Conservation (phyloP, 495 filamentous ascomycete genomes). For the Penicillium cataractarum region DNA sequence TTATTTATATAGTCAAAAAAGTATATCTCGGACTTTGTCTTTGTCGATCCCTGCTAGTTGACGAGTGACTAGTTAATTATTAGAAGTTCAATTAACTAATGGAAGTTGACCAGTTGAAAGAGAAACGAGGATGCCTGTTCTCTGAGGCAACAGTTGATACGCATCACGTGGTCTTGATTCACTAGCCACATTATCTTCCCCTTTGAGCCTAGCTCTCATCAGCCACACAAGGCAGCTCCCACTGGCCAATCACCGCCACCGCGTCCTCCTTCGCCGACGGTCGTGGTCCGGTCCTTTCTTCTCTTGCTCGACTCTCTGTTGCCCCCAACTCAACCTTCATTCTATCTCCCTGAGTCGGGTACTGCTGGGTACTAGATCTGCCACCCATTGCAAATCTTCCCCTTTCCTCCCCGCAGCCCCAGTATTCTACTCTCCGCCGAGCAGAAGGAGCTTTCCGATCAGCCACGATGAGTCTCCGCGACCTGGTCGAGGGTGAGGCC, state of each 20-base stretch:
- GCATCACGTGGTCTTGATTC: background rate
- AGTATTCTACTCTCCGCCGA: conserved; percentile 12
- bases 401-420: background rate
- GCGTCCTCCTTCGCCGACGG: conserved; percentile 27
- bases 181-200: background rate
- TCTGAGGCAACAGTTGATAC: background rate
- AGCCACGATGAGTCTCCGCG: conserved; percentile 70
- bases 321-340: conserved; percentile 6
- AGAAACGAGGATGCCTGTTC: background rate
- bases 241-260: conserved; percentile 29
- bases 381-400: conserved; percentile 6
- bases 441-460: conserved; percentile 29
- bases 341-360: conserved; percentile 17
- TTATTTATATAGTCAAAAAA: background rate
- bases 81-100: too few relatives aligned
- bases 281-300: conserved; percentile 20
- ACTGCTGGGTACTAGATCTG: conserved; percentile 21
- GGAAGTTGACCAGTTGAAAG: background rate
- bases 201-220: background rate
- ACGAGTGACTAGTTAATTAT: background rate
- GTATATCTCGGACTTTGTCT: background rate
- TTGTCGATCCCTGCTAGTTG: background rate
- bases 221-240: conserved; percentile 24
- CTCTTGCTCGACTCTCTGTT: conserved; percentile 12
- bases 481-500: conserved; percentile 82